These are phyloP conservation scores for Alternaria ethzedia DNA, from an alignment of 2,329 filamentous ascomycete genomes.

Conservation along the genomic window DNA sequence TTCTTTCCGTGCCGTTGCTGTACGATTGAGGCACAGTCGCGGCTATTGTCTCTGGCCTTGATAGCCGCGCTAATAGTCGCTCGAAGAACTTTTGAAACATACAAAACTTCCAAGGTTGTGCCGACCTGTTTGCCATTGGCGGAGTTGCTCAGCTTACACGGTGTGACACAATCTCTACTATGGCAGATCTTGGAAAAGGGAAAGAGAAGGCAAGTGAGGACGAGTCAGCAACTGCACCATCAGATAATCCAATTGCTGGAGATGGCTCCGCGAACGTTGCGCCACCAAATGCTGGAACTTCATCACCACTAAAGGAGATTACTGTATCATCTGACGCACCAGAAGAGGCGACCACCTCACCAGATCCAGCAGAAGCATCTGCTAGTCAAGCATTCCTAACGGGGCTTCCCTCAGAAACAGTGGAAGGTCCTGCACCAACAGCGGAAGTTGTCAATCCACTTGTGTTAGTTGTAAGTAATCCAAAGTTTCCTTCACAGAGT, in stretches of 20 bases:
- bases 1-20: constrained; percentile 5
- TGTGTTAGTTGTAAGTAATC: constrained; percentile 14
- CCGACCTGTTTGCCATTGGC: neutral
- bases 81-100: neutral
- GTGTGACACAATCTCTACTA: neutral
- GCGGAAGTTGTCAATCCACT: constrained; percentile 18
- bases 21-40: constrained; percentile 5
- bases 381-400: neutral
- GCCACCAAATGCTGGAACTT: neutral
- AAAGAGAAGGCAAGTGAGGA: constrained; percentile 1
- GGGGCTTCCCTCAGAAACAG: neutral
- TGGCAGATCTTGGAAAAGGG: constrained; percentile 2
- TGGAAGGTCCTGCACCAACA: constrained; percentile 7
- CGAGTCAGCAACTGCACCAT: neutral
- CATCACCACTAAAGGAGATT: neutral
- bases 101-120: neutral
- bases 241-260: neutral
- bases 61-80: neutral
- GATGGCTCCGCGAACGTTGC: neutral
- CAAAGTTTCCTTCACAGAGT: neutral
- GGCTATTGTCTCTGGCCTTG: neutral
- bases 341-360: neutral
- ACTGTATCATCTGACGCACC: neutral
- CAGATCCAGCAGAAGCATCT: neutral
- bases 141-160: neutral